phyloP scores from a whole-genome alignment of 805 yeast species.

The Pichia phayaonensis region DNA sequence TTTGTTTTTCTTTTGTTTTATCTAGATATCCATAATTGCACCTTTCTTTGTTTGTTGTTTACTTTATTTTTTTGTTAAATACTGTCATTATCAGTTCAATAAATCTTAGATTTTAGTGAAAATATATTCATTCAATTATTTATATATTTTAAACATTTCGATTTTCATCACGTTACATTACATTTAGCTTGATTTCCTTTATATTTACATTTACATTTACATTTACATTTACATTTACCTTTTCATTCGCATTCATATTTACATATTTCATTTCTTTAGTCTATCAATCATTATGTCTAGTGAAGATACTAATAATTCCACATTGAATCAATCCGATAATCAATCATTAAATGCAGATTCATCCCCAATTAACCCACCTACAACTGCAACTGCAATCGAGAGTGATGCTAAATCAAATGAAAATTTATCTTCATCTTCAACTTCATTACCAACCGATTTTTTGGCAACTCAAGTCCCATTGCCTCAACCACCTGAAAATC shows the following conservation, averaged over 20 bases:
- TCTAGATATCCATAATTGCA: not conserved
- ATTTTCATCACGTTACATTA: not conserved
- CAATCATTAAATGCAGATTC: not conserved
- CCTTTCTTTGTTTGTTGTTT: not conserved
- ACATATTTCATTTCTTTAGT: not conserved
- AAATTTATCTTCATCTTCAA: not conserved
- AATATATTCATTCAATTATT: not conserved
- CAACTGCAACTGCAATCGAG: not conserved
- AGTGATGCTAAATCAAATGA: not conserved
- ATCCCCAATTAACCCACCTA: not conserved
- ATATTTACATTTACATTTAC: too few species aligned
- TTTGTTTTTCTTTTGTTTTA: not conserved
- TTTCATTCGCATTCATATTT: too few species aligned
- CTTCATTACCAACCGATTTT: conserved; percentile 11
- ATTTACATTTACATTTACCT: too few species aligned
- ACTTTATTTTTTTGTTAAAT: not conserved
- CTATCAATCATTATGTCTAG: not conserved
- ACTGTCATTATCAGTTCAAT: not conserved
- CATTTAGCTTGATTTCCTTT: too few species aligned
- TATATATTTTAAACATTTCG: not conserved
- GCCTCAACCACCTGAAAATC: conserved; percentile 48
- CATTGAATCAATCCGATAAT: not conserved
- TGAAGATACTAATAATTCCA: not conserved
- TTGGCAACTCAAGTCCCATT: conserved; percentile 25
- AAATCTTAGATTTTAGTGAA: not conserved